phyloP scores from a whole-genome alignment of 345 rosid species.

The Eucalyptus erythrocorys region DNA sequence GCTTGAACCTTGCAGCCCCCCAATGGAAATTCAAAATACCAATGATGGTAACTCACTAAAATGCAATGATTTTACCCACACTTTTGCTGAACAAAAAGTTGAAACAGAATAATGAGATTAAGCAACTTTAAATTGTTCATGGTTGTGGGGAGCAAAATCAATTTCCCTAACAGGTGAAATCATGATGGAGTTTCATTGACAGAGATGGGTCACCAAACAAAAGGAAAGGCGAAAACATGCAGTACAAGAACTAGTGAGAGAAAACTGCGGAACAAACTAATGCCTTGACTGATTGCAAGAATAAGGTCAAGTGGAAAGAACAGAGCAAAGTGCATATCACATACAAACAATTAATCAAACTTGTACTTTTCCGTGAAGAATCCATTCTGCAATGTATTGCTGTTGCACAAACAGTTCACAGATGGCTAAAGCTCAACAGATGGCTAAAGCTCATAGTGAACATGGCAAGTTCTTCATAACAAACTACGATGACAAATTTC shows the following conservation, averaged over 20 bases:
- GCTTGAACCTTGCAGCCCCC: slow-evolving; percentile 25
- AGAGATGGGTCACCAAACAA: slow-evolving; percentile 26
- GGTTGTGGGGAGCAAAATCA: slow-evolving; percentile 90
- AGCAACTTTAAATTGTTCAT: slow-evolving; percentile 33
- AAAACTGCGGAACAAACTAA: background rate
- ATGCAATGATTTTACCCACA: slow-evolving; percentile 65
- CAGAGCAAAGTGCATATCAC: background rate
- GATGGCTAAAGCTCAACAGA: background rate
- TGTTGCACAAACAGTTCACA: background rate
- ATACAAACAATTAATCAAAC: background rate
- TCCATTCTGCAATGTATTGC: background rate
- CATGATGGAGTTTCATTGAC: slow-evolving; percentile 36
- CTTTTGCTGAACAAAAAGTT: slow-evolving; percentile 48
- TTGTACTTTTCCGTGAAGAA: background rate
- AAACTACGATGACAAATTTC: background rate
- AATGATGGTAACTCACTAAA: slow-evolving; percentile 78
- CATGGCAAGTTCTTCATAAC: background rate
- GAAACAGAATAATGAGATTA: slow-evolving; percentile 55
- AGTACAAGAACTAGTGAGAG: background rate
- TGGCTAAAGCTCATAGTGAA: background rate
- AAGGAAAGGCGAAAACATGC: background rate
- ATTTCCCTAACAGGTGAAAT: slow-evolving; percentile 73
- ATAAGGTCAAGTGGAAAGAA: background rate
- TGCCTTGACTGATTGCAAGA: background rate
- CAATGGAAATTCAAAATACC: slow-evolving; percentile 37